Conservation (phyloP, 208 protist species). For the Tritrichomonas musculus region DNA sequence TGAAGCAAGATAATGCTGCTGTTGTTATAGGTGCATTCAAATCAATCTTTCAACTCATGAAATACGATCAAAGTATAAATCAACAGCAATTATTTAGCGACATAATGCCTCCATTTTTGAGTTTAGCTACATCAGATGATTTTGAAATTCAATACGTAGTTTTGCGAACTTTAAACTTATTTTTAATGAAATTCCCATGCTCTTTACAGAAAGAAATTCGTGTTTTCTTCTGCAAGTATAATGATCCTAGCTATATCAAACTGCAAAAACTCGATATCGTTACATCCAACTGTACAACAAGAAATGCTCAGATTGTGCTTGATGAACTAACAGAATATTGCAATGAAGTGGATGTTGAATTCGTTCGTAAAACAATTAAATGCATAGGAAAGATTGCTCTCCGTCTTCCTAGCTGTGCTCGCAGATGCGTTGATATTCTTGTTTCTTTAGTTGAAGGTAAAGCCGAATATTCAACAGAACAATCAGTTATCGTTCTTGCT, state of each 20-base stretch:
- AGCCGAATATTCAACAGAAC: constrained; percentile 85
- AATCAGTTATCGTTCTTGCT: constrained; percentile 85
- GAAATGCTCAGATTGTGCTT: constrained; percentile 72
- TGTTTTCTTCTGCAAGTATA: constrained; percentile 92
- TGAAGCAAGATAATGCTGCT: constrained; percentile 91
- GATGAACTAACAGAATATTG: constrained; percentile 84
- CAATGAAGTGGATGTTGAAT: constrained; percentile 86
- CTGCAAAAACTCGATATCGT: constrained; percentile 88
- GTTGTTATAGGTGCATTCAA: constrained; percentile 91
- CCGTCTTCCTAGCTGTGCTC: constrained; percentile 77
- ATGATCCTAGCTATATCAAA: constrained; percentile 94
- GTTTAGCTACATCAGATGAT: constrained; percentile 62
- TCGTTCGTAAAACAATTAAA: constrained; percentile 84
- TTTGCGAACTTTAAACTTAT: constrained; percentile 92
- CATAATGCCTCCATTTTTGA: constrained; percentile 78
- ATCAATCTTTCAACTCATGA: constrained; percentile 68
- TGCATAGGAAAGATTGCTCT: constrained; percentile 89
- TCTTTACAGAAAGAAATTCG: constrained; percentile 52
- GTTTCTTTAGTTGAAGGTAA: constrained; percentile 67
- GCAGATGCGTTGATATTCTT: constrained; percentile 75
- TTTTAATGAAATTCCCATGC: constrained; percentile 77
- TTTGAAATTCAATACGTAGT: constrained; percentile 95
- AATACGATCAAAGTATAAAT: constrained; percentile 46
- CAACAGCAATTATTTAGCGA: constrained; percentile 57
- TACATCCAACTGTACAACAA: constrained; percentile 69